These are phyloP conservation scores for Epipyxis sp. DNA, from an alignment of 108 stramenopile genomes.

Conservation along the genomic window DNA sequence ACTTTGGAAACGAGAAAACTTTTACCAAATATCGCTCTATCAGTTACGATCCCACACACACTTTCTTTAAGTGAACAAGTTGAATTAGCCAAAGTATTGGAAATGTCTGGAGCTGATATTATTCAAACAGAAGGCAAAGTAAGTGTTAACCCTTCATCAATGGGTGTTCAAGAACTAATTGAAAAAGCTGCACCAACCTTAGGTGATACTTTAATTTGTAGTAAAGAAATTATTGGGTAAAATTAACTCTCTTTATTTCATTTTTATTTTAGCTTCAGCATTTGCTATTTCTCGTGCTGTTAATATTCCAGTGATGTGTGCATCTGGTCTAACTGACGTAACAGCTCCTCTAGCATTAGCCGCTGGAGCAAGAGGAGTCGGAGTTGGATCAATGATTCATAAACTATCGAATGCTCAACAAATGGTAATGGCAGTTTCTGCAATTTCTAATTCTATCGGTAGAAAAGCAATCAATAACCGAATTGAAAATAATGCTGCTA, in stretches of 20 bases:
- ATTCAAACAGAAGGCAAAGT: slow-evolving; percentile 58
- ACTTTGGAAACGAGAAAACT: slow-evolving; percentile 43
- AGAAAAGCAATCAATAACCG: background rate
- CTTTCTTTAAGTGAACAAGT: slow-evolving; percentile 53
- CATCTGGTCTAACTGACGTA: slow-evolving; percentile 53
- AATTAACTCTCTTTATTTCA: too few relatives aligned
- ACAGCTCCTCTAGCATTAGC: slow-evolving; percentile 54
- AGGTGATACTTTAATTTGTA: too few relatives aligned
- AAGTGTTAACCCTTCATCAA: slow-evolving; percentile 48
- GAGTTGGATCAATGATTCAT: slow-evolving; percentile 46
- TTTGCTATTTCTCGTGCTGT: slow-evolving; percentile 52
- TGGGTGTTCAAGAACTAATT: slow-evolving; percentile 35
- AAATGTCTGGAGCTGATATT: slow-evolving; percentile 49
- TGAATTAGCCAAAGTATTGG: slow-evolving; percentile 43
- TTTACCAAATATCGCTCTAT: slow-evolving; percentile 45
- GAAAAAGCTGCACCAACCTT: slow-evolving; percentile 54
- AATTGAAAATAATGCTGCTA: background rate
- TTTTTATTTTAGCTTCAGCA: slow-evolving; percentile 50
- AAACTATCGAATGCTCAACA: background rate
- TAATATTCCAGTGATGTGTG: slow-evolving; percentile 52
- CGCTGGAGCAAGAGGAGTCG: slow-evolving; percentile 51
- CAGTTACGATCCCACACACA: slow-evolving; percentile 55
- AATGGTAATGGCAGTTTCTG: slow-evolving; percentile 8
- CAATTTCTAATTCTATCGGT: slow-evolving; percentile 20
- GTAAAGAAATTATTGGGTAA: too few relatives aligned